phyloP scores from a whole-genome alignment of 2,329 filamentous ascomycete genomes.

The Trichoderma endophyticum region DNA sequence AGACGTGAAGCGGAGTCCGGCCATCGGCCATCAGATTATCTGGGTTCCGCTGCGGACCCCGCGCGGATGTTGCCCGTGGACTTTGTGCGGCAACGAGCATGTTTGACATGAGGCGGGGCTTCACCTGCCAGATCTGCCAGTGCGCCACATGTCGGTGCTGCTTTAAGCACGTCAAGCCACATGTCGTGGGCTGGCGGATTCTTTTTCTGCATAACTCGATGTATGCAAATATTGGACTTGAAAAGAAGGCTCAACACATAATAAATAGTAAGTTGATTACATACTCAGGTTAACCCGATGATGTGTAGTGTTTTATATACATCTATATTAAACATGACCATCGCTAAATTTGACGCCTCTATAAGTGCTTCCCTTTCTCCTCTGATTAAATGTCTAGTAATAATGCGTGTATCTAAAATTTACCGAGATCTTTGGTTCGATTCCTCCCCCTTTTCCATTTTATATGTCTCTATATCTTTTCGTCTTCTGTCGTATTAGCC shows the following conservation, averaged over 20 bases:
- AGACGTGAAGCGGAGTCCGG: neutral
- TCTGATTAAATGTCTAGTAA: too few relatives aligned
- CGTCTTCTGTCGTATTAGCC: neutral
- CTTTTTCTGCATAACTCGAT: neutral
- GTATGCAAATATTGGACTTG: neutral
- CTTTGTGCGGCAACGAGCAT: neutral
- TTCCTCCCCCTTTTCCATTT: neutral
- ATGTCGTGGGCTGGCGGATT: neutral
- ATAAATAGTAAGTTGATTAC: neutral
- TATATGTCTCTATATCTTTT: neutral
- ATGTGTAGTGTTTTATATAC: neutral
- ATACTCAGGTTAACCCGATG: neutral
- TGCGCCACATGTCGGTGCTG: slow-evolving; percentile 10
- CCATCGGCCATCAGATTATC: neutral
- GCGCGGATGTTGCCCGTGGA: neutral
- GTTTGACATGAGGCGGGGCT: neutral
- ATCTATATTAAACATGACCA: neutral
- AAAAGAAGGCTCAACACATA: neutral
- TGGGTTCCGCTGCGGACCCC: neutral
- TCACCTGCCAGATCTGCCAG: neutral
- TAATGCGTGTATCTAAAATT: neutral
- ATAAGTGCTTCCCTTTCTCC: neutral
- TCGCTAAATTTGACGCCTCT: neutral
- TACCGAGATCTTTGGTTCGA: neutral
- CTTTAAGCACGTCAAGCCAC: slow-evolving; percentile 8